These are phyloP conservation scores for Ustanciosporium gigantosporum DNA, from an alignment of 1,284 basidiomycete genomes.

Conservation along the genomic window DNA sequence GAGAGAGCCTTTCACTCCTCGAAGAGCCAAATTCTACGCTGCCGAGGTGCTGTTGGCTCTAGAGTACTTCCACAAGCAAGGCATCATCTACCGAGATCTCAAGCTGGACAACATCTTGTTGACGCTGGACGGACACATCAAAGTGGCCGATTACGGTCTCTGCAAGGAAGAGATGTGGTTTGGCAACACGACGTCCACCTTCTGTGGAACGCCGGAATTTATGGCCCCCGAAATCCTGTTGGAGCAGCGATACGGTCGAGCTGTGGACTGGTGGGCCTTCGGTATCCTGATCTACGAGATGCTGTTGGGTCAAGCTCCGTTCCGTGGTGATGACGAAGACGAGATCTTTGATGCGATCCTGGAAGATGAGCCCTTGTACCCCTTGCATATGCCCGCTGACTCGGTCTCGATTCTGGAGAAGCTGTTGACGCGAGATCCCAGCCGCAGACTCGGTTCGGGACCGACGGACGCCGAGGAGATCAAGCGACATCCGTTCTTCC, in stretches of 20 bases:
- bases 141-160: slow-evolving; percentile 97
- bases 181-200: slow-evolving; percentile 95
- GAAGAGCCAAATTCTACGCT: slow-evolving; percentile 95
- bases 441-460: slow-evolving; percentile 87
- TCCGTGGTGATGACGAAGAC: slow-evolving; percentile 98
- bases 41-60: slow-evolving; percentile 95
- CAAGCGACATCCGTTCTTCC: slow-evolving; percentile 97
- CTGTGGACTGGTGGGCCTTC: slow-evolving; percentile 99
- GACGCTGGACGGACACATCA: slow-evolving; percentile 95
- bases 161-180: slow-evolving; percentile 99
- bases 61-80: slow-evolving; percentile 97
- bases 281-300: slow-evolving; percentile 99
- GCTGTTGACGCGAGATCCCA: slow-evolving; percentile 89
- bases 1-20: slow-evolving; percentile 76
- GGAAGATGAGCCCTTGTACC: slow-evolving; percentile 97
- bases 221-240: slow-evolving; percentile 99
- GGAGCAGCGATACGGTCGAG: slow-evolving; percentile 95
- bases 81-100: slow-evolving; percentile 84
- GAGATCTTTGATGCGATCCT: slow-evolving; percentile 99
- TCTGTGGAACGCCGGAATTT: slow-evolving; percentile 99
- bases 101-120: slow-evolving; percentile 98
- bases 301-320: slow-evolving; percentile 96
- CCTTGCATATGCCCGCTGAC: slow-evolving; percentile 99
- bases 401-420: slow-evolving; percentile 94
- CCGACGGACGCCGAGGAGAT: slow-evolving; percentile 95